A percentile compares a stretch with the other conserved stretches of the same genome.
Evolutionary conservation across 1,284 basidiomycete species (phyloP).

Genomic region (Trametes hirsuta): DNA sequence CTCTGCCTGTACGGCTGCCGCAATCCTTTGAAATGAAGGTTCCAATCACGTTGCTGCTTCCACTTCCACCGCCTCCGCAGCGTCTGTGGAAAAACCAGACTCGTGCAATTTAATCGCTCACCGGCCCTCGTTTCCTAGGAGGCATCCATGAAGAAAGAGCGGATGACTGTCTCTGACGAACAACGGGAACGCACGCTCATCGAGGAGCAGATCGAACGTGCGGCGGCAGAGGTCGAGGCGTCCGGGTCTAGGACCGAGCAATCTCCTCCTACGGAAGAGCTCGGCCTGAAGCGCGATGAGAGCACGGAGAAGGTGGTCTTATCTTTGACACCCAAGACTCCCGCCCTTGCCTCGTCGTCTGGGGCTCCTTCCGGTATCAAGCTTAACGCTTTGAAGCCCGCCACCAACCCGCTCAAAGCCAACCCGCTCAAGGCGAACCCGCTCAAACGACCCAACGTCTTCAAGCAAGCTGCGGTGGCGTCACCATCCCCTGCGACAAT

Average conservation of each 20-base stretch:
- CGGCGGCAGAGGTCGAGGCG: constrained; percentile 45
- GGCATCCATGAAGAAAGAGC: constrained; percentile 90
- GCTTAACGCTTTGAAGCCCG: constrained; percentile 52
- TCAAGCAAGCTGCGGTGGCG: constrained; percentile 54
- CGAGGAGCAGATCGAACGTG: constrained; percentile 93
- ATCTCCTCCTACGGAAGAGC: constrained; percentile 47
- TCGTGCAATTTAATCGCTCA: neutral
- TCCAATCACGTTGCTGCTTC: no score
- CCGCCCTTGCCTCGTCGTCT: constrained; percentile 32
- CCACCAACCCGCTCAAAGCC: constrained; percentile 51
- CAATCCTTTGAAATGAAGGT: no score
- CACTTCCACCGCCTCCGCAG: no score
- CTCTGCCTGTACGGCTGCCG: no score
- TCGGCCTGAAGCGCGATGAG: constrained; percentile 76
- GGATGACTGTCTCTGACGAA: constrained; percentile 91
- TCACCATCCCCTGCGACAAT: constrained; percentile 16
- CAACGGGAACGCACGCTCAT: constrained; percentile 90
- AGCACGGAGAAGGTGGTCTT: constrained; percentile 73
- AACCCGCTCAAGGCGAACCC: constrained; percentile 57
- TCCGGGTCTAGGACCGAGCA: constrained; percentile 30
- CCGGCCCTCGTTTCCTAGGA: constrained; percentile 52
- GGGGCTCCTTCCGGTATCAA: constrained; percentile 59
- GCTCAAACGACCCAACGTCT: constrained; percentile 74
- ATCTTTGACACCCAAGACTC: constrained; percentile 63
- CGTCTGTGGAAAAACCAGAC: neutral